Evolutionary conservation across 2,329 filamentous ascomycete species (phyloP), one percentile per base, ranked within the genome.

Genomic region (Colletotrichum gigasporum): DNA sequence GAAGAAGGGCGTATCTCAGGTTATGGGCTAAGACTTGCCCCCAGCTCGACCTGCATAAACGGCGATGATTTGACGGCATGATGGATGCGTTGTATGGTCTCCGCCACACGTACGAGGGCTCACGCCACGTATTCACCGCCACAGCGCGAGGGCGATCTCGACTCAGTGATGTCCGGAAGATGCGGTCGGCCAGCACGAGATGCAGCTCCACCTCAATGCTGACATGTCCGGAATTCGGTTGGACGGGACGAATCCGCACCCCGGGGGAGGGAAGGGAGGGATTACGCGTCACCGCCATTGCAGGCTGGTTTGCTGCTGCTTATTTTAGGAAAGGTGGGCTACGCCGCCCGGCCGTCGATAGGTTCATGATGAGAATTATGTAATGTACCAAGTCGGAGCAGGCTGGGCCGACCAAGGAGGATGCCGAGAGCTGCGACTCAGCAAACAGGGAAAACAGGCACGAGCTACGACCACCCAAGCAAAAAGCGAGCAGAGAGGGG

Each of bases 1-100:
- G 66, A 92, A 91, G 78, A 92, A 88, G 76, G 91, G 91, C 28
- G 89, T 93, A 55, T 65, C 58, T 50, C 66, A 67, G 28, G 66
- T 67, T 41, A 66, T 66, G 58, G 55, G 63, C 37, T 67, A 65
- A 60, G 34, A 30, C n/a, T n/a, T n/a, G 30, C 18, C 53, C 20
- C 24, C 28, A 28, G 20, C 7, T 8, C 9, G 35, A 34, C 48
- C 16, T 18, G 37, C 47, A 26, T 59, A 18, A 51, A 48, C 11
- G 16, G 35, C 10, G 20, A 44, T 35, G 41, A 44, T 16, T 51
- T 24, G 34, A 60, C 24, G 30, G 41, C 44, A 51, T 37, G 16
- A 24, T 11, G 26, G 16, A 44, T 35, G 35, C 39, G 53, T 28
- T 35, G 59, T 51, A 16, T 16, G 30, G 44, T 35, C 11, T 16